Evolutionary conservation across 73 alveolate genomes (phyloP).

Genomic region (Effrenium voratum): DNA sequence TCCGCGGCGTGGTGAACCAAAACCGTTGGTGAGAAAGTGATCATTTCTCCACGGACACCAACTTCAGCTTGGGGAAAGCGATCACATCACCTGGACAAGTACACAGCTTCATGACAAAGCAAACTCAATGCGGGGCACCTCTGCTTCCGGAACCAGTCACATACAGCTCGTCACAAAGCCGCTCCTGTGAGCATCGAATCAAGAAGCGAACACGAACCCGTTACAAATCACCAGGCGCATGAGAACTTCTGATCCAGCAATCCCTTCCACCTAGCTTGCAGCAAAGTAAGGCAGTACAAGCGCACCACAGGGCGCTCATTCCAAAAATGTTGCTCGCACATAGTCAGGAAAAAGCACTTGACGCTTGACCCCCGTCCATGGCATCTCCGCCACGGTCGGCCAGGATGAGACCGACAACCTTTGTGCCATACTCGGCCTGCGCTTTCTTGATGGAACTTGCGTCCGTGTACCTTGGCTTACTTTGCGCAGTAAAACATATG

Average conservation of each 20-base stretch:
- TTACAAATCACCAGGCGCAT: neutral
- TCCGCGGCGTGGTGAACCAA: no score
- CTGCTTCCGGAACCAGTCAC: slow-evolving; percentile 8
- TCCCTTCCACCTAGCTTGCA: neutral
- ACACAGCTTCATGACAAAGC: neutral
- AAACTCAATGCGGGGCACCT: neutral
- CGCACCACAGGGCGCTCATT: no score
- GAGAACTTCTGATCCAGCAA: neutral
- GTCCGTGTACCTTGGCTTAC: slow-evolving; percentile 18
- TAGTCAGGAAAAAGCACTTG: no score
- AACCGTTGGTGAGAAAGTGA: no score
- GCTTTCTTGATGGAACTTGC: slow-evolving; percentile 21
- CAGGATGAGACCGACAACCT: slow-evolving; percentile 47
- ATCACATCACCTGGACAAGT: neutral
- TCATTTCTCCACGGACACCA: neutral
- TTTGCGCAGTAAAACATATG: no score
- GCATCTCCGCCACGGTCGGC: slow-evolving; percentile 72
- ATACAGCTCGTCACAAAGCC: slow-evolving; percentile 57
- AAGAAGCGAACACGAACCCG: neutral
- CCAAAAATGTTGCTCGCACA: no score
- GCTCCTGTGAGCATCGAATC: neutral
- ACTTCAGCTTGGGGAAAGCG: slow-evolving; percentile 12
- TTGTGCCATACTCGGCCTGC: slow-evolving; percentile 46
- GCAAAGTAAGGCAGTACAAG: no score
- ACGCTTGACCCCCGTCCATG: slow-evolving; percentile 63